Evolutionary conservation across 1,139 yeast genomes (phyloP), one percentile per base, ranked within the genome.

Genomic region (Hansenula lynferdii): DNA sequence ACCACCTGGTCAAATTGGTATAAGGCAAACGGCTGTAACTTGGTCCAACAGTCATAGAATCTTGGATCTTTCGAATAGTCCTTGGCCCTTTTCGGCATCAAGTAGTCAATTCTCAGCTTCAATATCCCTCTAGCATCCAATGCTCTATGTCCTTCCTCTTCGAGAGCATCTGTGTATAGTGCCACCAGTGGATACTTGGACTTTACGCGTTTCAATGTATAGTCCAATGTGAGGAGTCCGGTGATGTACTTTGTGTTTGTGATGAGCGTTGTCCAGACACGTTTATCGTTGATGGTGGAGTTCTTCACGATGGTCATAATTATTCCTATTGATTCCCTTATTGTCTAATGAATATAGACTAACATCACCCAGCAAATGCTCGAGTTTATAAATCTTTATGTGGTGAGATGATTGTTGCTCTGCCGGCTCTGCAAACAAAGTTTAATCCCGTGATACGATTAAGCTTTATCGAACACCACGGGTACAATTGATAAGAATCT

Each of bases 11-110:
- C 67, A 43, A 65, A 76, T 44, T 74, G 72, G 12, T 54, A 48
- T 39, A 76, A 57, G 17, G 67, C 62, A 48, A 76, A 76, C 9
- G 77, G 71, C 53, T 72, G 76, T 33, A 76, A 52, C 53, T 76
- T 77, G 25, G 78, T 64, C 80, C 80, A 76, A 43, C 80, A 74
- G 52, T 76, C 80, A 47, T 69, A 61, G 53, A 75, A 75, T 28
- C 81, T 58, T 6, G 68, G 62, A 46, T 75, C 80, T 23, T 62
- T 54, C 15, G 65, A 56, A 45, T 70, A 69, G 37, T 72, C 71
- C 47, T 67, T 67, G 42, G 61, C 59, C 11, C 53, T 55, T 4
- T 58, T 50, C 1, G 79, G 78, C n/a, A 64, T 48, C 23, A 75
- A 55, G 40, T 65, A 61, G 17, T 65, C 62, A 16, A 75, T 65